Base-by-base conservation (phyloP, 495 filamentous ascomycete genomes). In the Aspergillus coremiiformis region DNA sequence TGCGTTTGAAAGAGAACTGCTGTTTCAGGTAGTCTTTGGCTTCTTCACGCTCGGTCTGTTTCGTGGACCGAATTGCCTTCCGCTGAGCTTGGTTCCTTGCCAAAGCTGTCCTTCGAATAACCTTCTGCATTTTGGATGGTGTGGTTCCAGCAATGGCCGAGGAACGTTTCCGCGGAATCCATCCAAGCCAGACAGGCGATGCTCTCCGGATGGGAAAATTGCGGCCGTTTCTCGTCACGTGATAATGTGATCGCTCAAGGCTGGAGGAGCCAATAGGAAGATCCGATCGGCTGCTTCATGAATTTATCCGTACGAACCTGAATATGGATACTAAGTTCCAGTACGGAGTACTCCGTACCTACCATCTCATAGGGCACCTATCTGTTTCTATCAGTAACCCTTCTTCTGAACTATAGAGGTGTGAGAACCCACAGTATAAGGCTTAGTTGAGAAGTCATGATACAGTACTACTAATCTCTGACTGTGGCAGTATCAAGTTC, bases 51-150 rank as follows among this genome's bases (percentile, higher is more conserved):
- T 63, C 4, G 54, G 62, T 52, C 60, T 65, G 52, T 67, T 77
- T 76, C 41, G 57, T 50, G 15, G 52, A 76, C 66, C 63, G 78
- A 71, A 63, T 63, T 8, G 64, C 56, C 51, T 71, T 75, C 37
- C 69, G 67, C 47, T 74, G 72, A 37, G 73, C 78, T 67, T 84
- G 81, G 60, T 79, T 80, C 64, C 84, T 74, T 55, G 86, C 85
- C 56, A 83, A 72, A 42, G 77, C 72, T 53, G 84, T 83, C 56
- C 85, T 79, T 61, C 79, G 78, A 57, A 89, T 76, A 58, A 90
- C 75, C 68, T 85, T 88, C 68, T 90, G 84, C 86, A 91, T 91
- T 56, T 57, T 73, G 62, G 44, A 33, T 37, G 52, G 47, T 45
- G 59, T 52, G 59, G 56, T 51, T 35, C 53, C 59, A 60, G 59